These are phyloP conservation scores for Austropuccinia psidii DNA, from an alignment of 1,284 basidiomycete species.

Conservation along the genomic window DNA sequence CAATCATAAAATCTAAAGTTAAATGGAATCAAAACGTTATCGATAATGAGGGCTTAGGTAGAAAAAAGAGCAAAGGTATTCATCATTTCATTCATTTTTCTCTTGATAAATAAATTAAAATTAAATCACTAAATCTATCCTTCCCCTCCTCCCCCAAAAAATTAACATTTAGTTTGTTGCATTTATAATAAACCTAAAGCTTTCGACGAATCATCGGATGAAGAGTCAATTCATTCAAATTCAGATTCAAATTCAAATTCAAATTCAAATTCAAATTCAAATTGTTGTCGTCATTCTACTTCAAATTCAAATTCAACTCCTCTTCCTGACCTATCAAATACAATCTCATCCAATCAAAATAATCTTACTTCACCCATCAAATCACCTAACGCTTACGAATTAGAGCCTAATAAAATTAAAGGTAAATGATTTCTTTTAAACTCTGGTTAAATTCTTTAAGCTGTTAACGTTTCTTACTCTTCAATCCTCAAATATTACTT, in stretches of 20 bases:
- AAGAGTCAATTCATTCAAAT: constrained; percentile 53
- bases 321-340: too few relatives aligned
- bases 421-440: too few relatives aligned
- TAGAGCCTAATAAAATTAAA: constrained; percentile 16
- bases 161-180: constrained; percentile 66
- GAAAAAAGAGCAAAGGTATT: constrained; percentile 73
- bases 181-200: constrained; percentile 71
- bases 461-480: too few relatives aligned
- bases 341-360: neutral
- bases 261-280: neutral
- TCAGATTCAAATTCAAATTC: neutral
- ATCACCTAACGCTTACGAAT: constrained; percentile 18
- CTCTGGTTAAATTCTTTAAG: too few relatives aligned
- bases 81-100: constrained; percentile 44
- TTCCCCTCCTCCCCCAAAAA: constrained; percentile 1
- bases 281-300: constrained; percentile 9
- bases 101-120: too few relatives aligned
- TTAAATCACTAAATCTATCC: too few relatives aligned
- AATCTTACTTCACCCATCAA: neutral
- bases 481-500: too few relatives aligned
- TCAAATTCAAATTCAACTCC: neutral
- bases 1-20: constrained; percentile 54
- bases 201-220: constrained; percentile 65
- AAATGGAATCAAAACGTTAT: constrained; percentile 70
- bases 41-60: constrained; percentile 70